Conservation (phyloP, 345 rosid genomes). For the Eucalyptus guilfoylei region DNA sequence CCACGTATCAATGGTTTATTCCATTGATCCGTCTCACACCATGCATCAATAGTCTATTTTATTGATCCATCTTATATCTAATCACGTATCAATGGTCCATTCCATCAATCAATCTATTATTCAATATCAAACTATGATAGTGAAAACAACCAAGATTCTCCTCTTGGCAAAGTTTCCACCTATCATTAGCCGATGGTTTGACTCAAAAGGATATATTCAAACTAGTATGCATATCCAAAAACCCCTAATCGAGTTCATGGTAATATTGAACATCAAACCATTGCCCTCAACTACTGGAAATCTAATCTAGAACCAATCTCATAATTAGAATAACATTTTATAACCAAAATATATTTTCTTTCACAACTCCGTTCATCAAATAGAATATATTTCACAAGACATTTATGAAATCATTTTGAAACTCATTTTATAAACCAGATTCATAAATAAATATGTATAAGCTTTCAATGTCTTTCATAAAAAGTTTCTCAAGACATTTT, state of each 20-base stretch:
- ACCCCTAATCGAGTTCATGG: background rate
- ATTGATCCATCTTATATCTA: background rate
- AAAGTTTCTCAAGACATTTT: too few relatives aligned
- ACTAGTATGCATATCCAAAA: background rate
- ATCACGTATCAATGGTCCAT: background rate
- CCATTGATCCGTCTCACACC: background rate
- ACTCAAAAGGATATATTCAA: too few relatives aligned
- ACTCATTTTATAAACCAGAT: background rate
- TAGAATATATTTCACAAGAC: background rate
- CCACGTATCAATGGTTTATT: too few relatives aligned
- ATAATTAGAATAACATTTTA: background rate
- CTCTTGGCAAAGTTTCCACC: too few relatives aligned
- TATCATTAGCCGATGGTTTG: accelerated
- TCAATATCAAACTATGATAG: too few relatives aligned
- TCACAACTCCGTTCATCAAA: background rate
- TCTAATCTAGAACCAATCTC: background rate
- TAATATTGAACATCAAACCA: background rate
- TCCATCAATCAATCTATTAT: background rate
- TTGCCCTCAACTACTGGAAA: background rate
- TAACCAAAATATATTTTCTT: background rate
- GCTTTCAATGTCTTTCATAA: background rate
- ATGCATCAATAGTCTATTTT: background rate
- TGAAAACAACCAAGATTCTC: too few relatives aligned
- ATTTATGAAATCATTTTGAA: too few relatives aligned
- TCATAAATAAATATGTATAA: background rate